phyloP scores from a whole-genome alignment of 2,329 filamentous ascomycete genomes.

The Colletotrichum sp. region DNA sequence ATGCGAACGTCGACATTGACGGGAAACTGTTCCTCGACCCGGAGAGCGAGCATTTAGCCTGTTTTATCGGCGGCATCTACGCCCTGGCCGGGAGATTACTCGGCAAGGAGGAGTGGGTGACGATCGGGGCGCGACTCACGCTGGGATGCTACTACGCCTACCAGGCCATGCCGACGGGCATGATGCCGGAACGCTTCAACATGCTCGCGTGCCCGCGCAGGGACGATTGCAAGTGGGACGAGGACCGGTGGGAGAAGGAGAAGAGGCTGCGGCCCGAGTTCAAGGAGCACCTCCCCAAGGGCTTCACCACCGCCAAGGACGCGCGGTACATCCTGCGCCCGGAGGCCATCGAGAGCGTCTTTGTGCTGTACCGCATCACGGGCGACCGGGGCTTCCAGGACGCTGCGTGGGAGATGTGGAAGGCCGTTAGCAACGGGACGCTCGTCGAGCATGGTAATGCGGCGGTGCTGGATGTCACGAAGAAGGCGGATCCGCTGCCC shows the following conservation, averaged over 20 bases:
- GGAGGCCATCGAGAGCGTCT: constrained; percentile 58
- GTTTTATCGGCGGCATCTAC: constrained; percentile 57
- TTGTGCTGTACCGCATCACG: constrained; percentile 59
- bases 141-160: constrained; percentile 59
- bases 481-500: constrained; percentile 44
- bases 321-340: constrained; percentile 56
- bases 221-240: constrained; percentile 53
- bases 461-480: constrained; percentile 55
- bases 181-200: constrained; percentile 57
- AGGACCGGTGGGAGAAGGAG: constrained; percentile 22
- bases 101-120: constrained; percentile 43
- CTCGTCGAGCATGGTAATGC: constrained; percentile 53
- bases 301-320: constrained; percentile 66
- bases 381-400: constrained; percentile 52
- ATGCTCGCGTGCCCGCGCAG: constrained; percentile 42
- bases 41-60: constrained; percentile 53
- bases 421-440: constrained; percentile 50
- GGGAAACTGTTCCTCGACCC: constrained; percentile 24
- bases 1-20: constrained; percentile 26
- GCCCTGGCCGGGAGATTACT: constrained; percentile 53
- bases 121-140: constrained; percentile 47
- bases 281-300: constrained; percentile 44
- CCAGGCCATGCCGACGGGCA: constrained; percentile 48
- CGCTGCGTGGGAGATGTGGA: constrained; percentile 59
- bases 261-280: constrained; percentile 31